A percentile compares a stretch with the other conserved stretches of the same genome.
phyloP scores from a whole-genome alignment of 2,329 filamentous ascomycete genomes.

The Fusarium incarnatum region DNA sequence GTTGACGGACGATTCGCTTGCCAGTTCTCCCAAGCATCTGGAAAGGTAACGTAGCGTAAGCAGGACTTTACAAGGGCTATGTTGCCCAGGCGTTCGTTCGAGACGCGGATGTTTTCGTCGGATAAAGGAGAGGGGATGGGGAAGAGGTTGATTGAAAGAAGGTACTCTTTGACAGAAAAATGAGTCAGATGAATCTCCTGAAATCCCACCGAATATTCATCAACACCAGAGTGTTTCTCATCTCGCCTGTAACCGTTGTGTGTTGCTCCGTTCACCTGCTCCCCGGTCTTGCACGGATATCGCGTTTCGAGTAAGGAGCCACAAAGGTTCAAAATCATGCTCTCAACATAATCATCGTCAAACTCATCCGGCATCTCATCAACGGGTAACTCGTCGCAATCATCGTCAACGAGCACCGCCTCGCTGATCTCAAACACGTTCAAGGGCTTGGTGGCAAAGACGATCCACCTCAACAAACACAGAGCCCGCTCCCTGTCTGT shows the following conservation, averaged over 20 bases:
- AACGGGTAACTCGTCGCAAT: accelerated
- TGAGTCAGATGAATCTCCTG: neutral
- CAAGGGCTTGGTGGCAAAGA: constrained; percentile 41
- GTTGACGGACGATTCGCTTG: accelerated
- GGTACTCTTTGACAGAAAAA: constrained; percentile 6
- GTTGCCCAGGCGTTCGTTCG: accelerated
- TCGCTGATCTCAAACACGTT: neutral
- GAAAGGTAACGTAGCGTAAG: accelerated
- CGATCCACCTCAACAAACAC: constrained; percentile 47
- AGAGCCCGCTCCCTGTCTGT: constrained; percentile 38
- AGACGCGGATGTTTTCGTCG: accelerated
- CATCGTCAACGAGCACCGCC: neutral
- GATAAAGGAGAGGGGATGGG: accelerated
- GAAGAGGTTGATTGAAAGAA: neutral
- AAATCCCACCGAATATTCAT: accelerated
- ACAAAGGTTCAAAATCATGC: constrained; percentile 1
- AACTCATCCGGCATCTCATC: neutral
- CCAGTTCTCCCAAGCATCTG: accelerated
- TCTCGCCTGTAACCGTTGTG: accelerated
- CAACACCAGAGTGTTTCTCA: accelerated
- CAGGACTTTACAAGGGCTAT: neutral
- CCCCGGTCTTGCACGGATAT: accelerated
- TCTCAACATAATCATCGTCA: neutral
- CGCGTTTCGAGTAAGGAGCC: neutral
- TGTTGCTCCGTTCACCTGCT: accelerated